Conservation (phyloP, 768 basidiomycete genomes). For the Leccinum subtestaceum region DNA sequence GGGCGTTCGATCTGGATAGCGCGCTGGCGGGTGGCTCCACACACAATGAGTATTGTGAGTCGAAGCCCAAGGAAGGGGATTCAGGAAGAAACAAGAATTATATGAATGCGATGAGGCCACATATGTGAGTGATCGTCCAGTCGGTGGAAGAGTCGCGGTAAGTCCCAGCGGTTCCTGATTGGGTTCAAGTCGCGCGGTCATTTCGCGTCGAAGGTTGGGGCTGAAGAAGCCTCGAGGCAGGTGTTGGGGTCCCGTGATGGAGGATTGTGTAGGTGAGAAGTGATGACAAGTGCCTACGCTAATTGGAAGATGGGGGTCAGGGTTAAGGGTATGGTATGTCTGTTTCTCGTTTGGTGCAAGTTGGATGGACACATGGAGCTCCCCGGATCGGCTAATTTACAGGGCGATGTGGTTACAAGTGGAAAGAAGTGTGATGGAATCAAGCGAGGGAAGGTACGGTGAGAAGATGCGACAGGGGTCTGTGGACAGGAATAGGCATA, state of each 20-base stretch:
- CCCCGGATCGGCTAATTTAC: slow-evolving; percentile 20
- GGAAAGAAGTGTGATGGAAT: slow-evolving; percentile 8
- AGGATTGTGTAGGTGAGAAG: not conserved
- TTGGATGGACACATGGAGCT: slow-evolving; percentile 7
- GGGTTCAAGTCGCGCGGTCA: slow-evolving; percentile 23
- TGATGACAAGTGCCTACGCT: too few relatives aligned
- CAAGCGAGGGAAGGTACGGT: slow-evolving; percentile 6
- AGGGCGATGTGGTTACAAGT: slow-evolving; percentile 7
- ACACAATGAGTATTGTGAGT: not conserved
- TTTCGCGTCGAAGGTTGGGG: slow-evolving; percentile 2
- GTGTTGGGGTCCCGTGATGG: slow-evolving; percentile 24
- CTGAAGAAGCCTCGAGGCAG: slow-evolving; percentile 30
- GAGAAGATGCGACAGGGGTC: slow-evolving; percentile 6
- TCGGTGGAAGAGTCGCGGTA: not conserved
- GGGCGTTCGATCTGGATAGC: not conserved
- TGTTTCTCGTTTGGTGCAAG: not conserved
- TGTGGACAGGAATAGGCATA: not conserved
- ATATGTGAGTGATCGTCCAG: not conserved
- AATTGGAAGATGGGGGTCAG: slow-evolving; percentile 4
- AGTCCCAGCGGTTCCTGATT: slow-evolving; percentile 13
- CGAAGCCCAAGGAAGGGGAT: not conserved
- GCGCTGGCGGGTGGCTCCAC: not conserved
- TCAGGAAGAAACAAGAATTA: not conserved
- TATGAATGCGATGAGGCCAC: not conserved
- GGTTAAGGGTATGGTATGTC: slow-evolving; percentile 14